Base-by-base conservation (phyloP, 495 filamentous ascomycete species). In the Darksidea phi region DNA sequence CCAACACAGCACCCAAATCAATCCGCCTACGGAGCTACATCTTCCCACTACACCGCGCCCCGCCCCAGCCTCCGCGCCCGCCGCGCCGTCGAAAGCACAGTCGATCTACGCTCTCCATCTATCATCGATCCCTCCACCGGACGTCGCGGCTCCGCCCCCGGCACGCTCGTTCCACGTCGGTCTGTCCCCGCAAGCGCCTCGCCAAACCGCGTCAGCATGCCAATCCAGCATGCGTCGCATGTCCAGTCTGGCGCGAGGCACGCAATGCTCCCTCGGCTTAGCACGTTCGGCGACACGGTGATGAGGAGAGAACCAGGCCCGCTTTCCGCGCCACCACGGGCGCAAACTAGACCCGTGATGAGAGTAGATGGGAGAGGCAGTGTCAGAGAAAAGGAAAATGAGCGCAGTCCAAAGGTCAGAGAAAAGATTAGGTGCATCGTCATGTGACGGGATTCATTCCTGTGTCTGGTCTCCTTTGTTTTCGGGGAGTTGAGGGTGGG, bases 1-100 rank as follows among this genome's bases (percentile, higher is more conserved):
- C 48, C 15, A 34, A 41, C 1, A 20, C 45, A 38, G 18, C 4
- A 59, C 21, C 46, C 48, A 28, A 42, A 42, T 18, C 43, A 43
- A 15, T 55, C 61, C 17, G 61, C 61, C 20, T 64, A 64, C 54
- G 46, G 58, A 36, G 54, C 64, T 36, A 62, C 58, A 24, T 18
- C 52, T 5, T 45, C 53, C 8, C 41, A 6, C 41, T 43, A 20
- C 41, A 28, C 8, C 53, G n/a, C 26, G 38, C n/a, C 36, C 46
- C 46, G 64, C 13, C 47, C 37, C 11, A 48, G 52, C n/a, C 28
- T 42, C 5, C 55, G 49, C 3, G 10, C 6, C 6, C 48, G 61
- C 11, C 42, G 52, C 23, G 46, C 46, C 1, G 43, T 64, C 3
- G 61, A 64, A 45, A 59, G 48, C 34, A 49, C 61, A 11, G 45